phyloP scores from a whole-genome alignment of 805 yeast genomes.

The Lachancea cidri region DNA sequence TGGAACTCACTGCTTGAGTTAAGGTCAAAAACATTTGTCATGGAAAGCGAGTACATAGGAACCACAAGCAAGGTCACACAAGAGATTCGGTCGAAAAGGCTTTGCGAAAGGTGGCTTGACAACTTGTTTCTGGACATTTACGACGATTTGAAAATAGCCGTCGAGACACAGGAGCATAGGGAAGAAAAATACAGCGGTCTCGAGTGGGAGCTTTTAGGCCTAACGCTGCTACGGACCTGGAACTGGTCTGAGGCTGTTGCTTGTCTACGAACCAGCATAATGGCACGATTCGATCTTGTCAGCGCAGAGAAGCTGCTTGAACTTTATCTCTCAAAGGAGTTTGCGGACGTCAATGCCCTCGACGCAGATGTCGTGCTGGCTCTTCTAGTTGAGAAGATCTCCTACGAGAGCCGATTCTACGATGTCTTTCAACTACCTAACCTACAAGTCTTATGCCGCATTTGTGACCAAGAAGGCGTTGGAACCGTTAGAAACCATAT shows the following conservation, averaged over 20 bases:
- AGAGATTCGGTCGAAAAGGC: slow-evolving; percentile 22
- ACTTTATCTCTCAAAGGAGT: slow-evolving; percentile 27
- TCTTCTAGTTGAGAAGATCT: slow-evolving; percentile 43
- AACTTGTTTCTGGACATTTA: slow-evolving; percentile 31
- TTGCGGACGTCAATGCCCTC: slow-evolving; percentile 17
- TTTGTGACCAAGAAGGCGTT: slow-evolving; percentile 22
- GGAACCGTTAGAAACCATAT: slow-evolving; percentile 21
- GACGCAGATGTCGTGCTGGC: slow-evolving; percentile 38
- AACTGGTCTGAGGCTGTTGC: slow-evolving; percentile 45
- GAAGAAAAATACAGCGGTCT: slow-evolving; percentile 50
- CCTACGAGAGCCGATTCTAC: slow-evolving; percentile 66
- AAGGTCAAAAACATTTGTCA: slow-evolving; percentile 70
- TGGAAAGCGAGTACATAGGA: slow-evolving; percentile 59
- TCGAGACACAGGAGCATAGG: slow-evolving; percentile 22
- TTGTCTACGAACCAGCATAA: slow-evolving; percentile 49
- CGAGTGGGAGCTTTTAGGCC: slow-evolving; percentile 72
- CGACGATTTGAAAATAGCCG: slow-evolving; percentile 33
- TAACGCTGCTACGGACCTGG: slow-evolving; percentile 45
- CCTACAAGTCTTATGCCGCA: slow-evolving; percentile 40
- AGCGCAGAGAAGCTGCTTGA: slow-evolving; percentile 48
- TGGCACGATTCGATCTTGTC: slow-evolving; percentile 58
- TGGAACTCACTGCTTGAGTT: slow-evolving; percentile 73
- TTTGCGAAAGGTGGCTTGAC: slow-evolving; percentile 34
- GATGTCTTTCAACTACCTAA: slow-evolving; percentile 46
- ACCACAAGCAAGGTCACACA: slow-evolving; percentile 14